Conservation (phyloP, 805 yeast genomes). For the Teunomyces kruisii region DNA sequence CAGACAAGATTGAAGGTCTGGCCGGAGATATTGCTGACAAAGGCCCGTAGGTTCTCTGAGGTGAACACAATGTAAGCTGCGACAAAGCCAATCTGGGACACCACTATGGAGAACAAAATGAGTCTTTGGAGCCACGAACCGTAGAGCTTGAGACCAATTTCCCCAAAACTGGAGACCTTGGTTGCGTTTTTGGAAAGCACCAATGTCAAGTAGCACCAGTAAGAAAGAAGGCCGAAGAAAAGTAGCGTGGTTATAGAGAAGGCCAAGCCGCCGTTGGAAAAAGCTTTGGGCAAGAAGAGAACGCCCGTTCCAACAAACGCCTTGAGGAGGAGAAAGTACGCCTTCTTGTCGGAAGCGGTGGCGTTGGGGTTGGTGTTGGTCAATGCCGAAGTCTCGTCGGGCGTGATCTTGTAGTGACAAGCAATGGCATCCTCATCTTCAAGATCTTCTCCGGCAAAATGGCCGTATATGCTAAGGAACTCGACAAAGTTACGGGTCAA, state of each 20-base stretch:
- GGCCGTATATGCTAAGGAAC: constrained; percentile 76
- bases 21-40: constrained; percentile 51
- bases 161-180: constrained; percentile 74
- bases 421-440: constrained; percentile 65
- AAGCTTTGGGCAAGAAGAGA: constrained; percentile 66
- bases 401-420: constrained; percentile 39
- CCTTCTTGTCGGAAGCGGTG: constrained; percentile 71
- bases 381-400: constrained; percentile 42
- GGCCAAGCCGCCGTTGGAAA: constrained; percentile 67
- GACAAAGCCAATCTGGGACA: constrained; percentile 78
- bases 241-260: constrained; percentile 55
- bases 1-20: constrained; percentile 32
- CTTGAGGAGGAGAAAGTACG: constrained; percentile 68
- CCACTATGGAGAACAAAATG: constrained; percentile 61
- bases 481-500: constrained; percentile 74
- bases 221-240: constrained; percentile 68
- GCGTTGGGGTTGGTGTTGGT: constrained; percentile 35
- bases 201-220: constrained; percentile 73
- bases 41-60: constrained; percentile 68
- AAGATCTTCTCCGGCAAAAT: constrained; percentile 81
- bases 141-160: constrained; percentile 63
- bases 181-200: constrained; percentile 58
- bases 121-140: constrained; percentile 65
- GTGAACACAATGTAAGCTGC: constrained; percentile 82
- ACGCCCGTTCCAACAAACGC: constrained; percentile 81